These are phyloP conservation scores for Westerdykella ornata DNA, from an alignment of 2,329 filamentous ascomycete genomes.

Conservation along the genomic window DNA sequence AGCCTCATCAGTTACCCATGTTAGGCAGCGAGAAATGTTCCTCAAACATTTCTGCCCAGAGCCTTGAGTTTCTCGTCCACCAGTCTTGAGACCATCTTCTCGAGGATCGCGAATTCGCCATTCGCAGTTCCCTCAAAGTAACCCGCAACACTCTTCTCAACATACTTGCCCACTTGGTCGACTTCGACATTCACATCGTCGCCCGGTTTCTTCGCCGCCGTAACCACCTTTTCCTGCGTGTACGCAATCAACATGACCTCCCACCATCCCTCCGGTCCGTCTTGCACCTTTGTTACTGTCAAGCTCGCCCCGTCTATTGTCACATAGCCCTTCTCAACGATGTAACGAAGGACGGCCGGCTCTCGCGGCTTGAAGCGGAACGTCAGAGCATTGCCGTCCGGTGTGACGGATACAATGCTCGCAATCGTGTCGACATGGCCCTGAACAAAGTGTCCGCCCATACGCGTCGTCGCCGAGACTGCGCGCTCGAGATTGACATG, in stretches of 20 bases:
- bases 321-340: slow-evolving; percentile 95
- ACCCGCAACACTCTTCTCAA: slow-evolving; percentile 79
- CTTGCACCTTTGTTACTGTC: slow-evolving; percentile 81
- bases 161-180: slow-evolving; percentile 79
- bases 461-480: slow-evolving; percentile 82
- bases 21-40: neutral
- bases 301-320: slow-evolving; percentile 90
- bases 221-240: slow-evolving; percentile 85
- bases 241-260: slow-evolving; percentile 98
- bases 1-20: neutral
- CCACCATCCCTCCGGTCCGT: slow-evolving; percentile 71
- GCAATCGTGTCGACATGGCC: slow-evolving; percentile 93
- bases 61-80: slow-evolving; percentile 61
- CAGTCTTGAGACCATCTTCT: slow-evolving; percentile 56
- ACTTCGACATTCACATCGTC: slow-evolving; percentile 89
- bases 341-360: slow-evolving; percentile 66
- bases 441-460: slow-evolving; percentile 98
- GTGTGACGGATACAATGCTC: slow-evolving; percentile 61
- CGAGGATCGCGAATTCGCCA: slow-evolving; percentile 46
- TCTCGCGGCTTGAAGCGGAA: slow-evolving; percentile 73
- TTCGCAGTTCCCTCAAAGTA: slow-evolving; percentile 60
- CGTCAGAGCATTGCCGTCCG: slow-evolving; percentile 85
- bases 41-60: slow-evolving; percentile 17
- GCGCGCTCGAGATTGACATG: slow-evolving; percentile 90
- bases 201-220: slow-evolving; percentile 68